Evolutionary conservation across 2,329 filamentous ascomycete species (phyloP).

Genomic region (Colletotrichum zoysiae): DNA sequence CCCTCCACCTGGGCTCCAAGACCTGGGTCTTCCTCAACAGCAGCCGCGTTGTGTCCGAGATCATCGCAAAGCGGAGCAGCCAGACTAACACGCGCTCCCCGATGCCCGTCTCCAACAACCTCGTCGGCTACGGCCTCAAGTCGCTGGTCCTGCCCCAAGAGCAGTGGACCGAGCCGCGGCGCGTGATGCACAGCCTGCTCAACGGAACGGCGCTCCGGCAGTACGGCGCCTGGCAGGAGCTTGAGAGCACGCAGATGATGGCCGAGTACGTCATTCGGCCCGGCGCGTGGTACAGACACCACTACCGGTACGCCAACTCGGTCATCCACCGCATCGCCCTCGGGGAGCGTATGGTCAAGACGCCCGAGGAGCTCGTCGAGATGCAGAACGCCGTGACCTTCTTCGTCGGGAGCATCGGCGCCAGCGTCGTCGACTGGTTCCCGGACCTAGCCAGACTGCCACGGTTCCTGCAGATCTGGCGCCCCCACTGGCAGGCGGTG

Average conservation of each 20-base stretch:
- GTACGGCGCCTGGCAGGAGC: slow-evolving; percentile 52
- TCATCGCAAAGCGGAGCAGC: slow-evolving; percentile 53
- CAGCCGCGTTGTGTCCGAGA: slow-evolving; percentile 52
- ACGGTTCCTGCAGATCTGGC: slow-evolving; percentile 48
- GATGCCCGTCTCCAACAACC: slow-evolving; percentile 48
- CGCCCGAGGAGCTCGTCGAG: slow-evolving; percentile 51
- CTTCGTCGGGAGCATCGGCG: slow-evolving; percentile 52
- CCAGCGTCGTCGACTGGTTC: slow-evolving; percentile 54
- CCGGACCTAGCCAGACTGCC: slow-evolving; percentile 51
- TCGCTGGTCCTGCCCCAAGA: slow-evolving; percentile 50
- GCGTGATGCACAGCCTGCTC: slow-evolving; percentile 55
- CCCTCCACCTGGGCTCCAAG: slow-evolving; percentile 49
- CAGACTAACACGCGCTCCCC: slow-evolving; percentile 49
- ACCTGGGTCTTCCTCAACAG: slow-evolving; percentile 59
- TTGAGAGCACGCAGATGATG: slow-evolving; percentile 53
- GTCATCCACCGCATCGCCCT: slow-evolving; percentile 54
- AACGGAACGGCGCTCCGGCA: slow-evolving; percentile 51
- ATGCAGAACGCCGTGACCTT: slow-evolving; percentile 52
- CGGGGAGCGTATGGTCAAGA: slow-evolving; percentile 50
- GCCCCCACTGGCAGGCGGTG: slow-evolving; percentile 49
- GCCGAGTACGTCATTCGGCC: slow-evolving; percentile 47
- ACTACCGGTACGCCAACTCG: slow-evolving; percentile 56
- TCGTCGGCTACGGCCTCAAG: slow-evolving; percentile 52
- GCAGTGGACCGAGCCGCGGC: slow-evolving; percentile 53
- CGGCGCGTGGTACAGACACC: slow-evolving; percentile 53